Evolutionary conservation across 495 filamentous ascomycete species (phyloP).

Genomic region (Trichoderma orchidacearum): DNA sequence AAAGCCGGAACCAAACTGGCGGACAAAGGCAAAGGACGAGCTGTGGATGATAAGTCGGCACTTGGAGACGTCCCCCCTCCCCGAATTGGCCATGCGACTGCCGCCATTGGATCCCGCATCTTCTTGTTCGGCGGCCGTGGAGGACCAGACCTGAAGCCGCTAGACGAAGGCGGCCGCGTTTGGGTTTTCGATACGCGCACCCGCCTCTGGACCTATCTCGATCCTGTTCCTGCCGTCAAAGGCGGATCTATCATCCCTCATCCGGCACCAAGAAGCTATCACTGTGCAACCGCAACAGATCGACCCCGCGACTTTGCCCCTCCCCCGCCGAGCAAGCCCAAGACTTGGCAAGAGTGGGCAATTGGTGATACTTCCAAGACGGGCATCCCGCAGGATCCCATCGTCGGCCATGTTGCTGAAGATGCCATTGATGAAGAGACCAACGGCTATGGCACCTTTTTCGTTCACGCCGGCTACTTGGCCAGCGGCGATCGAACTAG

Average conservation of each 20-base stretch:
- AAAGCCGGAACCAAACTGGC: not conserved
- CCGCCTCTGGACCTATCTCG: slow-evolving; percentile 42
- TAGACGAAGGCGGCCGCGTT: slow-evolving; percentile 48
- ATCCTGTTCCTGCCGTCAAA: slow-evolving; percentile 22
- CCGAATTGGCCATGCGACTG: slow-evolving; percentile 44
- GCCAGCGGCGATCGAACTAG: slow-evolving; percentile 28
- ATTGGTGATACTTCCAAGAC: slow-evolving; percentile 23
- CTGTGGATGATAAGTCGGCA: not conserved
- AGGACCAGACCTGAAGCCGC: slow-evolving; percentile 25
- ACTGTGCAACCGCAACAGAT: slow-evolving; percentile 32
- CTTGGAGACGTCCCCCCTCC: slow-evolving; percentile 28
- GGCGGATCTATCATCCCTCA: slow-evolving; percentile 9
- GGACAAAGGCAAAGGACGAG: slow-evolving; percentile 14
- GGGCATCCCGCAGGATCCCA: slow-evolving; percentile 31
- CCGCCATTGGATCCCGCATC: slow-evolving; percentile 43
- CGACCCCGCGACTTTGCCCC: slow-evolving; percentile 26
- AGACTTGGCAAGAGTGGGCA: slow-evolving; percentile 28
- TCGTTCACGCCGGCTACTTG: slow-evolving; percentile 59
- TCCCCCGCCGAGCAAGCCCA: slow-evolving; percentile 11
- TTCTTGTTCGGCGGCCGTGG: slow-evolving; percentile 50
- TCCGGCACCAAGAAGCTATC: slow-evolving; percentile 29
- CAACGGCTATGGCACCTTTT: slow-evolving; percentile 42
- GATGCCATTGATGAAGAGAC: slow-evolving; percentile 28
- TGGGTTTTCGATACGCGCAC: slow-evolving; percentile 51
- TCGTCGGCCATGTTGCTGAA: slow-evolving; percentile 31